A percentile compares a stretch with the other conserved stretches of the same genome.
Conservation (phyloP, 2,329 filamentous ascomycete species). For the Claviceps arundinis region DNA sequence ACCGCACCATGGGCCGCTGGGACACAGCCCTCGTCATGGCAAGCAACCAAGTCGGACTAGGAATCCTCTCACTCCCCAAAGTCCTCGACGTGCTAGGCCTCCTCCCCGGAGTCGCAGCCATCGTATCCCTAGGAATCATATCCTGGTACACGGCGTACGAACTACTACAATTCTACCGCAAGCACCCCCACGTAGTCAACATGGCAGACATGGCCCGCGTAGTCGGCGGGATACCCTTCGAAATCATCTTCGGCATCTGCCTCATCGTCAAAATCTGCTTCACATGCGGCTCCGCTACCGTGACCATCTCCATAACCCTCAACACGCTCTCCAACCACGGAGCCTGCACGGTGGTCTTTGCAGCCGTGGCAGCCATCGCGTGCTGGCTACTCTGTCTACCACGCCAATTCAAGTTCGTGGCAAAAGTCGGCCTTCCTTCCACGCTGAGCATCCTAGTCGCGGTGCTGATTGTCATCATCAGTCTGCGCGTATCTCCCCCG, state of each 20-base stretch:
- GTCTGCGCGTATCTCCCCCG: conserved; percentile 19
- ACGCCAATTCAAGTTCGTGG: conserved; percentile 52
- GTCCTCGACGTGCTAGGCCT: conserved; percentile 56
- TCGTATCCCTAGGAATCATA: conserved; percentile 48
- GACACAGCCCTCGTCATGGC: conserved; percentile 20
- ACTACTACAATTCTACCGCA: conserved; percentile 53
- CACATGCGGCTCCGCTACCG: conserved; percentile 53
- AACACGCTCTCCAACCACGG: conserved; percentile 52
- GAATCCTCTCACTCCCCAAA: conserved; percentile 56
- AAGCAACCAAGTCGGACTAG: conserved; percentile 23
- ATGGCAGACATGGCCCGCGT: conserved; percentile 55
- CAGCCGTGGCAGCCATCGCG: conserved; percentile 22
- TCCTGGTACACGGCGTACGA: conserved; percentile 44
- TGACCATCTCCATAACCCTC: conserved; percentile 53
- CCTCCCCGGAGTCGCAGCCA: conserved; percentile 54
- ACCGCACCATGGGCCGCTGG: conserved; percentile 21
- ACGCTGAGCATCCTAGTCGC: conserved; percentile 22
- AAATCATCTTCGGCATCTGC: conserved; percentile 34
- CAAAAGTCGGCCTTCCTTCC: conserved; percentile 18
- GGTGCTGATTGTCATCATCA: conserved; percentile 24
- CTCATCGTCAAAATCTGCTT: conserved; percentile 61
- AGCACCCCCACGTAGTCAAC: conserved; percentile 55
- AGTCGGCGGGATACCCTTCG: conserved; percentile 23
- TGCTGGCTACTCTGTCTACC: conserved; percentile 49
- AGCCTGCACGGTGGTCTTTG: conserved; percentile 54